A percentile compares a stretch with the other conserved stretches of the same genome.
phyloP scores from a whole-genome alignment of 495 filamentous ascomycete species.

The Ramalina intermedia region DNA sequence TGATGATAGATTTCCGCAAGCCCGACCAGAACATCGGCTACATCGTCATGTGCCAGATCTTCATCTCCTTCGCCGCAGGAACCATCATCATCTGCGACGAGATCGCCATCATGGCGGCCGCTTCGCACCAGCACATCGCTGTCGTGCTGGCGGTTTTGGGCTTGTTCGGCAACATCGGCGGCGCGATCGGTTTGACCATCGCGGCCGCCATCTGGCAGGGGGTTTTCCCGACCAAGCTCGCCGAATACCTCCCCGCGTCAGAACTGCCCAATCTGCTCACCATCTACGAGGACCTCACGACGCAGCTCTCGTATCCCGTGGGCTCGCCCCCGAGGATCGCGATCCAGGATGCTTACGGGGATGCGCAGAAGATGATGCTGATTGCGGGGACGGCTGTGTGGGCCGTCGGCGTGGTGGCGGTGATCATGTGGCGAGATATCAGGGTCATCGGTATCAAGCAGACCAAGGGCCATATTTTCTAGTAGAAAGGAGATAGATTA shows the following conservation, averaged over 20 bases:
- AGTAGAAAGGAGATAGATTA: too few species aligned
- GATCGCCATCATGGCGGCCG: slow-evolving; percentile 52
- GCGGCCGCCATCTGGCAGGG: slow-evolving; percentile 53
- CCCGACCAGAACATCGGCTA: slow-evolving; percentile 42
- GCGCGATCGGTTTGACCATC: slow-evolving; percentile 46
- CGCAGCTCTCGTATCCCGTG: slow-evolving; percentile 37
- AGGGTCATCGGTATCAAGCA: slow-evolving; percentile 39
- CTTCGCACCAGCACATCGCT: slow-evolving; percentile 51
- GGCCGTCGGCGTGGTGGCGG: slow-evolving; percentile 29
- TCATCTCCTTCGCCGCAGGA: slow-evolving; percentile 57
- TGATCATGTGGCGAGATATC: slow-evolving; percentile 40
- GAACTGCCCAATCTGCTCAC: slow-evolving; percentile 19
- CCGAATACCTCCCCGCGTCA: slow-evolving; percentile 37
- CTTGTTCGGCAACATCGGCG: slow-evolving; percentile 50
- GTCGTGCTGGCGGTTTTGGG: slow-evolving; percentile 46
- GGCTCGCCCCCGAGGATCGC: slow-evolving; percentile 37
- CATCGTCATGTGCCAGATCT: slow-evolving; percentile 65
- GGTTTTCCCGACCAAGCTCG: slow-evolving; percentile 38
- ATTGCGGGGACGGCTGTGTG: slow-evolving; percentile 34
- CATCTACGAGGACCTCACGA: slow-evolving; percentile 39
- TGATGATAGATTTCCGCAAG: slow-evolving; percentile 55
- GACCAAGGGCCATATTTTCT: slow-evolving; percentile 20
- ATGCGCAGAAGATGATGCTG: slow-evolving; percentile 39
- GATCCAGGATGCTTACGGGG: slow-evolving; percentile 41
- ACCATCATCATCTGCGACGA: slow-evolving; percentile 49